phyloP scores from a whole-genome alignment of 2,329 filamentous ascomycete genomes.

The Taxawa tesnikishii region DNA sequence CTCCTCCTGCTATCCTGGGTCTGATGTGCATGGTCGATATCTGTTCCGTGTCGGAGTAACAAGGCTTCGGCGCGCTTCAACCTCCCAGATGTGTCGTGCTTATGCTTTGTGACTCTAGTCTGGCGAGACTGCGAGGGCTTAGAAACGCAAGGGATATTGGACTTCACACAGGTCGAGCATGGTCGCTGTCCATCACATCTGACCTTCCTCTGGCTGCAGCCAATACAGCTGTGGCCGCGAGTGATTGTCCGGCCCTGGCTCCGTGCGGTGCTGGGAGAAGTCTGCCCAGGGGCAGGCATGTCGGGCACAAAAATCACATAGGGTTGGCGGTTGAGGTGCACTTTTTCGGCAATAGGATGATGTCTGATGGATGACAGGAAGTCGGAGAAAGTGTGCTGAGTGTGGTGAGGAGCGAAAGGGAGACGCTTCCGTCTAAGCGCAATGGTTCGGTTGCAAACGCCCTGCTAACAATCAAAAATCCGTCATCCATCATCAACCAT shows the following conservation, averaged over 20 bases:
- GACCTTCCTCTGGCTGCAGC: slow-evolving; percentile 24
- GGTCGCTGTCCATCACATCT: slow-evolving; percentile 25
- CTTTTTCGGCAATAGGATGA: not conserved
- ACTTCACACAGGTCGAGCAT: slow-evolving; percentile 22
- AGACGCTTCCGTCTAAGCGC: too few relatives aligned
- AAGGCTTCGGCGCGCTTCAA: too few relatives aligned
- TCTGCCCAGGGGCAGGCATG: too few relatives aligned
- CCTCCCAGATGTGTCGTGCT: slow-evolving; percentile 23
- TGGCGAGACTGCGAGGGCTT: slow-evolving; percentile 27
- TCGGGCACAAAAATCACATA: too few relatives aligned
- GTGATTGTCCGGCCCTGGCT: not conserved
- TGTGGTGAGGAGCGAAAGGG: not conserved
- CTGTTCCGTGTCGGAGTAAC: not conserved
- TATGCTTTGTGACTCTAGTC: slow-evolving; percentile 21
- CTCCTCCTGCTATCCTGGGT: slow-evolving; percentile 1
- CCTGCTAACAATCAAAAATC: not conserved
- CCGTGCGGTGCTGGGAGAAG: not conserved
- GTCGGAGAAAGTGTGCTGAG: not conserved
- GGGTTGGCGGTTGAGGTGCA: too few relatives aligned
- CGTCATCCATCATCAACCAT: too few relatives aligned
- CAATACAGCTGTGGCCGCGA: slow-evolving; percentile 14
- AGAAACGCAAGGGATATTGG: slow-evolving; percentile 26
- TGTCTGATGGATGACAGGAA: not conserved
- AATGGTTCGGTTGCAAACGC: not conserved
- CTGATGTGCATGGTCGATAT: not conserved